Evolutionary conservation across 352 stramenopile species (phyloP), one percentile per base, ranked within the genome.

Genomic region (Phytophthora hybrid): DNA sequence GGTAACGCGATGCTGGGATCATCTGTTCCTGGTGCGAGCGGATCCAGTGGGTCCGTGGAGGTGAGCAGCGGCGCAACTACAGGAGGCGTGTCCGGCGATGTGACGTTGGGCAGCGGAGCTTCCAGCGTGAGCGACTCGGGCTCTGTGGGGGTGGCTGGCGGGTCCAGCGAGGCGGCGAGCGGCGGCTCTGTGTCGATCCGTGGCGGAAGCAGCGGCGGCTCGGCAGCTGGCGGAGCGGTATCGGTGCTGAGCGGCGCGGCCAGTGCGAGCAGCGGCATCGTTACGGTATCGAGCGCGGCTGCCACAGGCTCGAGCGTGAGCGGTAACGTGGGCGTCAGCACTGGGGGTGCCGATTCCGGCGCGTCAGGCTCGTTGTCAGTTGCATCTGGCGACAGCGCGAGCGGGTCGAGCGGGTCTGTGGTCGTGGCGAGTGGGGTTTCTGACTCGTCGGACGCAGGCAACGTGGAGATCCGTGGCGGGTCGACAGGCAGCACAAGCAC

Each of bases 211-310:
- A 23, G 16, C 68, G 21, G 46, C 46, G 58, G 63, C n/a, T 72
- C 58, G 18, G 63, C 44, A 53, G 31, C 16, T n/a, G 63, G 59
- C 13, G 39, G 58, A 49, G 63, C 72, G 21, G 51, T 80, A n/a
- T 46, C 39, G 16, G 19, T 76, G 51, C 1, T 51, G 3, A 76
- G 62, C 32, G 68, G 68, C 5, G n/a, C n/a, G n/a, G 39, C 29
- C 21, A 53, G 53, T 39, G 63, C 63, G 55, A 49, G 32, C 29
- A 69, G 76, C 16, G 76, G 72, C 4, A 46, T 2, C 32, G 32
- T 54, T 54, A 71, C 59, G 14, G 21, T 81, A 31, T 67, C 62
- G 26, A 77, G 71, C 60, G 71, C 60, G 31, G 76, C 16, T 71
- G 72, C 2, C 44, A 71, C 59, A 13, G 21, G 78, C 29, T 67